These are phyloP conservation scores for Agrocybe chaxingu DNA, from an alignment of 768 basidiomycete species.

Conservation along the genomic window DNA sequence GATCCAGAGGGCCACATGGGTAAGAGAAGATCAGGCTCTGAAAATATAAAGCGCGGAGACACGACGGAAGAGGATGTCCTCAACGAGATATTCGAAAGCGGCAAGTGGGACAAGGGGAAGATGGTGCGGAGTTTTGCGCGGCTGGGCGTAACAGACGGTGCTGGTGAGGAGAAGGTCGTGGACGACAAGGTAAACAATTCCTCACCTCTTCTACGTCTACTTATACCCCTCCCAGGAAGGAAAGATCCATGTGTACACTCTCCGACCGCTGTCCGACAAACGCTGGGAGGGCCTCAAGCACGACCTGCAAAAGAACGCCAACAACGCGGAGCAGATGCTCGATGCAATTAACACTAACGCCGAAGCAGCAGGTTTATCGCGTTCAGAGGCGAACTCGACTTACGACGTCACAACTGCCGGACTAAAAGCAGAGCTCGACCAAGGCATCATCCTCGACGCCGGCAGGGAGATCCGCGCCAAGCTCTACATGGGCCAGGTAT, in stretches of 20 bases:
- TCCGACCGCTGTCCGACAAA: conserved; percentile 43
- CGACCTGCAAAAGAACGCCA: conserved; percentile 23
- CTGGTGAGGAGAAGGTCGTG: conserved; percentile 27
- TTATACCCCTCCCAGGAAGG: conserved; percentile 26
- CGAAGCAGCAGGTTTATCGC: conserved; percentile 23
- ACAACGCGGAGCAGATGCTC: neutral
- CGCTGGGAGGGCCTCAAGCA: conserved; percentile 39
- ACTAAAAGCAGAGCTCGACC: neutral
- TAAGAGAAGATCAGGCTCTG: conserved; percentile 26
- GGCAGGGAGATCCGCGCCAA: conserved; percentile 68
- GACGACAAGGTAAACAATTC: conserved; percentile 19
- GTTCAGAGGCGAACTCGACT: conserved; percentile 42
- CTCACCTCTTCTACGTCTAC: neutral
- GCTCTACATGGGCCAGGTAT: conserved; percentile 72
- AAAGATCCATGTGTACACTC: conserved; percentile 39
- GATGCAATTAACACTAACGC: conserved; percentile 18
- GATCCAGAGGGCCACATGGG: conserved; percentile 33
- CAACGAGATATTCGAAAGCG: conserved; percentile 43
- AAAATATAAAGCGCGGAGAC: conserved; percentile 18
- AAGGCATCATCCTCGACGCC: conserved; percentile 62
- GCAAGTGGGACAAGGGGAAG: conserved; percentile 69
- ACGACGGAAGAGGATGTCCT: conserved; percentile 31
- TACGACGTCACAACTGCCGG: conserved; percentile 29
- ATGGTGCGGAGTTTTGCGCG: conserved; percentile 78
- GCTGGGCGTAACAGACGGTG: conserved; percentile 38